Base-by-base conservation (phyloP, 163 green algal species). In the Volvox carteri region DNA sequence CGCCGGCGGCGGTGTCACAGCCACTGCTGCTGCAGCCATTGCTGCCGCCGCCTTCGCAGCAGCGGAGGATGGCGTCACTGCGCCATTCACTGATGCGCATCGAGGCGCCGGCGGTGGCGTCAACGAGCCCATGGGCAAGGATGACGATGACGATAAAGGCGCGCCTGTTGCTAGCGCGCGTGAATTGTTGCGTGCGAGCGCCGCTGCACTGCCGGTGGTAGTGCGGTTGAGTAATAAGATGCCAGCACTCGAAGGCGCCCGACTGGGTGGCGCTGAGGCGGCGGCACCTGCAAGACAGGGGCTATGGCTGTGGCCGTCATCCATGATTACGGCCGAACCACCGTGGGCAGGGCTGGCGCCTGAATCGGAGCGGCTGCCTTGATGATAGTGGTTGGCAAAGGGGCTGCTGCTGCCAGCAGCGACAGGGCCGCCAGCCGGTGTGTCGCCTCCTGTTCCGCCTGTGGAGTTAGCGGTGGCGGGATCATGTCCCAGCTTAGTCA, bases 181-280 rank as follows among this genome's bases (percentile, higher is more conserved):
- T 21, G 65, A 75, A 33, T 75, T 88, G 67, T 58, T 75, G 46
- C 83, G 83, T 12, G 50, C 50, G 14, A 88, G 83, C 0, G 83
- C 83, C 14, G 83, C 83, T 0, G 83, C 83, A 52, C 68, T 62
- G 33, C 39, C 50, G 25, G 83, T 88, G 14, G 83, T 88, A 25
- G 81, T 87, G 81, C 81, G 81, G 48, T 56, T 72, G 44, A 65
- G 58, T 14, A 88, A 50, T 21, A 72, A 23, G 33, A 88, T 74
- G 37, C 68, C 67, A 35, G 30, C 33, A 33, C 33, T 39, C 11
- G 81, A 50, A 12, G 50, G 68, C 28, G 48, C 23, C 12, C 37
- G 83, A 37, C 35, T 50, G 46, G 65, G 65, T 23, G 62, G 54
- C 12, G 58, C 58, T n/a, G 78, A 76, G 37, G 60, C 54, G 60